Percentiles rank a stretch among this genome's conserved stretches.
Evolutionary conservation across 257 asterid species (phyloP).

Genomic region (Thymus mandschuricus): DNA sequence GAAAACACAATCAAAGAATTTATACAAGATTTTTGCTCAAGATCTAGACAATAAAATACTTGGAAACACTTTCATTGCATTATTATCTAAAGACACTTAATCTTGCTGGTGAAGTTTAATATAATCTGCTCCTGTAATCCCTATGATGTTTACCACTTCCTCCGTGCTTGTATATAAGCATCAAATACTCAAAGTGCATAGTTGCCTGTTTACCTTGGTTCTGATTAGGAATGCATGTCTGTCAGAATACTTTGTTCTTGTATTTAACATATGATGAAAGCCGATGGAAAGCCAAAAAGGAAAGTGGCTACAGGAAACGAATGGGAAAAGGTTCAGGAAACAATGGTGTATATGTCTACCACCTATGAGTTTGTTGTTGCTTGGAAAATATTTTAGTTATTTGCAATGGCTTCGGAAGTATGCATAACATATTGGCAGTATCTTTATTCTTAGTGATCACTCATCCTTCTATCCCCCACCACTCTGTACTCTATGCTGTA

Average conservation of each 20-base stretch:
- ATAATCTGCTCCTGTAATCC: neutral
- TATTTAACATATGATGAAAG: neutral
- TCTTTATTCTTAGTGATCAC: no score
- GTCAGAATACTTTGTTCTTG: neutral
- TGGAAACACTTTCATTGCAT: neutral
- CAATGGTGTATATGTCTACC: neutral
- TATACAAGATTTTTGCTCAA: slow-evolving; percentile 5
- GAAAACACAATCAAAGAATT: neutral
- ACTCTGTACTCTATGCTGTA: neutral
- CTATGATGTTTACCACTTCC: no score
- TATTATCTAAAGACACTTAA: neutral
- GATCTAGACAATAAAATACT: neutral
- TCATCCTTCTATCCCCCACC: neutral
- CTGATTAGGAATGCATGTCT: neutral
- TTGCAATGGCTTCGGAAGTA: neutral
- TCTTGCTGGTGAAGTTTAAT: neutral
- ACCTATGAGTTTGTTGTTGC: neutral
- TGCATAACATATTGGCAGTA: neutral
- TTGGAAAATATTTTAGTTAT: neutral
- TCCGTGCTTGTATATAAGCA: no score
- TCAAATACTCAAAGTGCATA: neutral
- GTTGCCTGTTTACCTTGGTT: neutral
- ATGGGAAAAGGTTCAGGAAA: neutral
- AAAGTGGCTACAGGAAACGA: neutral
- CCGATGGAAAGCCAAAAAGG: neutral